Conservation (phyloP, 129 eudicot genomes). For the Deinandra increscens region DNA sequence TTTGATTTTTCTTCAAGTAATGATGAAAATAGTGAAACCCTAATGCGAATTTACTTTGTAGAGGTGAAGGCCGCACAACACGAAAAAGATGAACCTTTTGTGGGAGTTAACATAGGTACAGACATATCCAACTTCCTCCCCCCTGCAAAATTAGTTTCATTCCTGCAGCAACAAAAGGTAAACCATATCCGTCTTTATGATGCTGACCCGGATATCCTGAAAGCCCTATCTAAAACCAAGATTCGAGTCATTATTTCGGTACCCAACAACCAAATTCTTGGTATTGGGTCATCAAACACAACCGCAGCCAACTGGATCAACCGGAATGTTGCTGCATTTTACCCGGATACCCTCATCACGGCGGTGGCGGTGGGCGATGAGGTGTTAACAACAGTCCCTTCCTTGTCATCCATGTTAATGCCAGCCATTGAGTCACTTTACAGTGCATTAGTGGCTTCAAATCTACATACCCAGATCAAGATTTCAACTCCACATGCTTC, state of each 20-base stretch:
- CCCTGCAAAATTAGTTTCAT: constrained; percentile 59
- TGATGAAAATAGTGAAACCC: constrained; percentile 16
- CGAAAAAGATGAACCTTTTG: constrained; percentile 64
- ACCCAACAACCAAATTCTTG: constrained; percentile 85
- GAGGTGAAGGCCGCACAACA: constrained; percentile 55
- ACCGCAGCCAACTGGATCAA: constrained; percentile 91
- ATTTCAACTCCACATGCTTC: constrained; percentile 88
- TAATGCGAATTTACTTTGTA: constrained; percentile 33
- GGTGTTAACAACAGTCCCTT: constrained; percentile 70
- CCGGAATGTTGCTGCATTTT: constrained; percentile 70
- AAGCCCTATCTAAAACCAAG: constrained; percentile 77
- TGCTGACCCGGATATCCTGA: constrained; percentile 70
- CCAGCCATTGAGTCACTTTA: constrained; percentile 90
- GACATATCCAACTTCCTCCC: constrained; percentile 74
- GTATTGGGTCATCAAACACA: constrained; percentile 79
- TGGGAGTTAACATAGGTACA: constrained; percentile 93
- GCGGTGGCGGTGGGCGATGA: constrained; percentile 83
- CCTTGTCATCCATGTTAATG: constrained; percentile 60
- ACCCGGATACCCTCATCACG: constrained; percentile 72
- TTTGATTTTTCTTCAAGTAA: not conserved
- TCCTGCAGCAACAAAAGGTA: constrained; percentile 68
- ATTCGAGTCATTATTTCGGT: constrained; percentile 77
- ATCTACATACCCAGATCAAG: constrained; percentile 75
- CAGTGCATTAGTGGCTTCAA: constrained; percentile 77
- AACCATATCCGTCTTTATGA: constrained; percentile 83